phyloP scores from a whole-genome alignment of 345 rosid genomes.

The Boechera divaricarpa region DNA sequence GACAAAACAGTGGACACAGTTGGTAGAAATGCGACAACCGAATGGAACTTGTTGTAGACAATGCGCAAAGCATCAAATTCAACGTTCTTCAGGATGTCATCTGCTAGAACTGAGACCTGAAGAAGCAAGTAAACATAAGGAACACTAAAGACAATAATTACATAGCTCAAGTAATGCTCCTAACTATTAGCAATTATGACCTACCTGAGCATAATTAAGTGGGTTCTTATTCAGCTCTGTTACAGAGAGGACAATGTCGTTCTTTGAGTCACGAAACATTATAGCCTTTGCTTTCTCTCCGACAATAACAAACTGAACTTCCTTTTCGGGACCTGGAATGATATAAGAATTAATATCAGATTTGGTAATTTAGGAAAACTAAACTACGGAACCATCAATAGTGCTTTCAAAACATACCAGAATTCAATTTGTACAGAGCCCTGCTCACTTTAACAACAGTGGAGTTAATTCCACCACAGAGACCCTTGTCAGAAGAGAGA shows the following conservation, averaged over 20 bases:
- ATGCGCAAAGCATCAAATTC: constrained; percentile 90
- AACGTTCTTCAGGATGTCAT: constrained; percentile 93
- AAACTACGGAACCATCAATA: constrained; percentile 13
- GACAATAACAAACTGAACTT: constrained; percentile 73
- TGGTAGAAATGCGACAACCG: constrained; percentile 75
- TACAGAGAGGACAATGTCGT: constrained; percentile 61
- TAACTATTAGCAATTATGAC: background rate
- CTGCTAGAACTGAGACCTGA: constrained; percentile 96
- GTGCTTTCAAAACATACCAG: constrained; percentile 58
- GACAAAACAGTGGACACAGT: constrained; percentile 85
- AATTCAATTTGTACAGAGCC: constrained; percentile 63
- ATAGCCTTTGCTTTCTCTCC: constrained; percentile 96
- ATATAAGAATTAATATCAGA: background rate
- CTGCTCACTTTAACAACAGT: constrained; percentile 85
- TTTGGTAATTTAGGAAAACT: background rate
- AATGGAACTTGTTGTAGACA: constrained; percentile 90
- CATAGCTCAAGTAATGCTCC: background rate
- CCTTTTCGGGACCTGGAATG: constrained; percentile 82
- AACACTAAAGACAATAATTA: background rate
- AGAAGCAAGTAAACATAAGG: constrained; percentile 28
- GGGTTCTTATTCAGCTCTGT: constrained; percentile 91
- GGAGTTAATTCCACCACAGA: constrained; percentile 98
- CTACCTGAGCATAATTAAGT: constrained; percentile 90
- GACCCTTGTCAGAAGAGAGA: constrained; percentile 95
- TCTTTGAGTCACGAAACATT: constrained; percentile 84